A percentile compares a stretch with the other conserved stretches of the same genome.
Evolutionary conservation across 2,329 filamentous ascomycete species (phyloP).

Genomic region (Aspergillus aculeatinus): DNA sequence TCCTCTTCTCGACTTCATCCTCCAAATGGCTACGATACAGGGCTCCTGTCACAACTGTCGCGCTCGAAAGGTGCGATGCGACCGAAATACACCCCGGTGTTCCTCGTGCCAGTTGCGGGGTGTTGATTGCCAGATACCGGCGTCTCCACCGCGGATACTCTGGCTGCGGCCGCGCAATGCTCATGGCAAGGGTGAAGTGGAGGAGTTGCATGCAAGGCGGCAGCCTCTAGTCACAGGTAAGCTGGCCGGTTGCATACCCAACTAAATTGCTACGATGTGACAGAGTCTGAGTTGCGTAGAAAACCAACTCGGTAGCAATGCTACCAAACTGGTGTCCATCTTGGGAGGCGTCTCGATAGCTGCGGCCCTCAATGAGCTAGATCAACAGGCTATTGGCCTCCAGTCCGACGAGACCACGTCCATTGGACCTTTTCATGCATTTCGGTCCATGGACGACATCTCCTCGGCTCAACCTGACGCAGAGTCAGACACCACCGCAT

Average conservation of each 20-base stretch:
- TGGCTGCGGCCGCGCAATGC: conserved; percentile 1
- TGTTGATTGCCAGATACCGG: neutral
- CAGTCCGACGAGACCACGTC: neutral
- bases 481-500: too few species aligned
- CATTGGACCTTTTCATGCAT: conserved; percentile 2
- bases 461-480: too few species aligned
- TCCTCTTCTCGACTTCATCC: neutral
- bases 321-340: neutral
- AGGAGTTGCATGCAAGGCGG: conserved; percentile 7
- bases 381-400: neutral
- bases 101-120: neutral
- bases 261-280: neutral
- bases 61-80: conserved; percentile 12
- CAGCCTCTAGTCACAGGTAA: neutral
- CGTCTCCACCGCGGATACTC: conserved; percentile 4
- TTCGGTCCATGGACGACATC: neutral
- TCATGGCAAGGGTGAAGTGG: neutral
- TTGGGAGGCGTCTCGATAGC: neutral
- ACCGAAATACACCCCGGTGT: conserved; percentile 6
- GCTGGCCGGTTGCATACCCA: too few species aligned
- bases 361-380: neutral
- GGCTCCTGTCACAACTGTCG: conserved; percentile 8
- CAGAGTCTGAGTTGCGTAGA: neutral
- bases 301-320: neutral
- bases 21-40: neutral